Base-by-base conservation (phyloP, 768 basidiomycete species). In the Naganishia antarctica region DNA sequence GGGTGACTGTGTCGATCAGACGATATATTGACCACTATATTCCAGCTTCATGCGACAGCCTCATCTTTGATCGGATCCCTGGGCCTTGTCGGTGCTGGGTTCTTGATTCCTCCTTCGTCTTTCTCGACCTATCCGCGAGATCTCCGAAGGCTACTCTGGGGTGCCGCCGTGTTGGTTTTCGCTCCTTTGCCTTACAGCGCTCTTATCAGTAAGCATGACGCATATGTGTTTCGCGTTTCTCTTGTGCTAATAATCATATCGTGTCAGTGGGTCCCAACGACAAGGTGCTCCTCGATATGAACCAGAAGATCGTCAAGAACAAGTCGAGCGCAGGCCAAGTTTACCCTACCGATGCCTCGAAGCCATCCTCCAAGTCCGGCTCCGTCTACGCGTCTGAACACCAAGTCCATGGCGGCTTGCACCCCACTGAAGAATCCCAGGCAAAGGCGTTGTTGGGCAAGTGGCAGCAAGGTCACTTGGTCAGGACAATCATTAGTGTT, bases 101-200 rank as follows among this genome's bases (percentile, higher is more conserved):
- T 66, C 49, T 23, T 60, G 26, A 48, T 66, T 31, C 65, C 65
- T 11, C 60, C 60, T 21, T 66, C 65, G 7, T 61, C 60, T 0
- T 66, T 66, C 65, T 61, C 65, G 12, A 60, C 59, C 18, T 51
- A 66, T 43, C 60, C 60, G 18, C 48, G 60, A 28, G 46, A 60
- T n/a, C 48, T 62, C 25, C 48, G 65, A 25, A 61, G 58, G 44
- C 26, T 57, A 21, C 41, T 66, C 41, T 66, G 61, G 49, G 60
- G 48, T 21, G 37, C 47, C n/a, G 53, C 53, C 23, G 57, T 34
- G 29, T 23, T 58, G 18, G 23, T 66, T 18, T 51, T 66, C 32
- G 37, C 51, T 23, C 49, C 65, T 16, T 49, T 57, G 41, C 60
- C 60, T 11, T 66, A 60, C 65, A 60, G 48, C 29, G 61, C 61